Percentiles rank a stretch among this genome's conserved stretches.
phyloP scores from a whole-genome alignment of 768 basidiomycete genomes.

The Kwoniella sp. region DNA sequence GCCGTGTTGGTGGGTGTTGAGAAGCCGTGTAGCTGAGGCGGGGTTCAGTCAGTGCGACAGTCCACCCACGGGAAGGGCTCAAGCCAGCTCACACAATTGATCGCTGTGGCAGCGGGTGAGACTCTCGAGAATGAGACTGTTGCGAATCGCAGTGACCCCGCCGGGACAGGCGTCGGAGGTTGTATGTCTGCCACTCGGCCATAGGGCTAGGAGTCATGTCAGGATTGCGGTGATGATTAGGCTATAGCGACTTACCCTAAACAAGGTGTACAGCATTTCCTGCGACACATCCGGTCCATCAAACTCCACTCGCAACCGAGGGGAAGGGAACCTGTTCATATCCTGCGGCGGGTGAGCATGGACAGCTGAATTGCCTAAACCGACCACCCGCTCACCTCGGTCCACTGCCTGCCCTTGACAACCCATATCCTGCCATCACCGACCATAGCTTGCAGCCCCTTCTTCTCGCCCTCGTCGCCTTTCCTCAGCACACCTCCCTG shows the following conservation, averaged over 20 bases:
- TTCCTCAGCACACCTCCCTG: constrained; percentile 23
- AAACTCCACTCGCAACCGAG: constrained; percentile 69
- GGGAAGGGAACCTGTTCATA: constrained; percentile 73
- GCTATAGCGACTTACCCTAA: constrained; percentile 59
- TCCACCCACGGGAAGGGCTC: not conserved
- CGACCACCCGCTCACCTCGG: constrained; percentile 28
- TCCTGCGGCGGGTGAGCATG: constrained; percentile 56
- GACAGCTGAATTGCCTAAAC: not conserved
- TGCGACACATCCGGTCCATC: constrained; percentile 84
- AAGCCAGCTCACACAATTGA: constrained; percentile 59
- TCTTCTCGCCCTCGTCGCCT: constrained; percentile 31
- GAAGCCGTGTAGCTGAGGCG: constrained; percentile 42
- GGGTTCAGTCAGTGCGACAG: too few relatives aligned
- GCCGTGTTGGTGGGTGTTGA: constrained; percentile 50
- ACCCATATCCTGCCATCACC: constrained; percentile 47
- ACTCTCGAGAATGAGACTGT: constrained; percentile 62
- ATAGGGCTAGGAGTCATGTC: constrained; percentile 60
- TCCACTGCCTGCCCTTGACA: constrained; percentile 49
- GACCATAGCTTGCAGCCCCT: constrained; percentile 21
- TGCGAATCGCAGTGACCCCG: constrained; percentile 65
- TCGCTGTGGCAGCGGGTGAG: constrained; percentile 71
- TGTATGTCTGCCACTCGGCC: constrained; percentile 70
- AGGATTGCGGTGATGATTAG: not conserved
- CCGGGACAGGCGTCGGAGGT: constrained; percentile 60
- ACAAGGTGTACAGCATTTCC: constrained; percentile 69